phyloP scores from a whole-genome alignment of 306 rosid species.

The Cucumis sativus region Cucumber_9930_V3 NC_026660.2:6932001-6932500 shows the following conservation, averaged over 20 bases:
- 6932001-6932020: background rate
- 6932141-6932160: conserved; percentile 54
- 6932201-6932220: conserved; percentile 27
- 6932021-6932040: conserved; percentile 40
- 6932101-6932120: conserved; percentile 54
- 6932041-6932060: conserved; percentile 60
- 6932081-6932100: conserved; percentile 89
- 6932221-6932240: background rate
- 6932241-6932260: background rate
- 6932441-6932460: background rate
- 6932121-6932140: conserved; percentile 32
- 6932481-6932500: too few relatives aligned
- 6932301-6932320: conserved; percentile 85
- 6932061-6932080: conserved; percentile 67
- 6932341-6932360: conserved; percentile 96
- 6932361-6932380: conserved; percentile 80
- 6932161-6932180: conserved; percentile 75
- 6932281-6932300: conserved; percentile 95
- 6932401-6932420: background rate
- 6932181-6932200: conserved; percentile 61
- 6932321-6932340: conserved; percentile 91
- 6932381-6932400: conserved; percentile 71
- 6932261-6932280: conserved; percentile 51
- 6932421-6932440: background rate
- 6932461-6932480: background rate